Evolutionary conservation across 495 filamentous ascomycete genomes (phyloP), one percentile per base, ranked within the genome.

Genomic region (Rostrohypoxylon terebratum): DNA sequence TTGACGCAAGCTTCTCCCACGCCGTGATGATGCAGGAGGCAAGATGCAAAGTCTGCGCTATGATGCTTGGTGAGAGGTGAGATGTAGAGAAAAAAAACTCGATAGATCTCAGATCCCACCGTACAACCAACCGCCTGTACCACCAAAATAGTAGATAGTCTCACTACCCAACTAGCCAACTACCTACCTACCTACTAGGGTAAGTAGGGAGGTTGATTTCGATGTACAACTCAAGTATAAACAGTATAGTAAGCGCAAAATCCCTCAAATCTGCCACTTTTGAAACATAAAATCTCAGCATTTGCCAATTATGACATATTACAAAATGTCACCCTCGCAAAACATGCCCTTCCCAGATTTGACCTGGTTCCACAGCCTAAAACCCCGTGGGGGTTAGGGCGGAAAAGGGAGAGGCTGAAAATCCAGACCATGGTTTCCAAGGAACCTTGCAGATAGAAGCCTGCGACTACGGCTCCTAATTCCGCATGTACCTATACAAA

Each of bases 401-500:
- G 11, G 23, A n/a, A 5, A 5, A 8, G 13, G 23, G 9, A n/a
- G 10, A 31, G 48, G 48, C 48, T 53, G 48, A 31, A 28, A 23
- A 23, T 53, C 20, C 10, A 21, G 45, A n/a, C 20, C 5, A 18
- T 1, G 42, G 47, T 20, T 28, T 3, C 28, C 11, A 14, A 13
- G 34, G 34, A 8, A 38, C 34, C 4, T 38, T n/a, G 23, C 7
- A 6, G 2, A 9, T n/a, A n/a, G 11, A n/a, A 25, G 11, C 23
- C 21, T 53, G 23, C 23, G 48, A 25, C 23, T 31, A 11, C 28
- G 28, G 10, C 10, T 53, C 23, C 23, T 16, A 53, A n/a, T 5
- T 53, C 23, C 48, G 23, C 48, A 31, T 53, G 48, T 53, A 53
- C 48, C 48, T 53, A 28, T 53, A 53, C 48, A 53, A 48, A 48